Base-by-base conservation (phyloP, 768 basidiomycete genomes). In the Pulveroboletus sp. region DNA sequence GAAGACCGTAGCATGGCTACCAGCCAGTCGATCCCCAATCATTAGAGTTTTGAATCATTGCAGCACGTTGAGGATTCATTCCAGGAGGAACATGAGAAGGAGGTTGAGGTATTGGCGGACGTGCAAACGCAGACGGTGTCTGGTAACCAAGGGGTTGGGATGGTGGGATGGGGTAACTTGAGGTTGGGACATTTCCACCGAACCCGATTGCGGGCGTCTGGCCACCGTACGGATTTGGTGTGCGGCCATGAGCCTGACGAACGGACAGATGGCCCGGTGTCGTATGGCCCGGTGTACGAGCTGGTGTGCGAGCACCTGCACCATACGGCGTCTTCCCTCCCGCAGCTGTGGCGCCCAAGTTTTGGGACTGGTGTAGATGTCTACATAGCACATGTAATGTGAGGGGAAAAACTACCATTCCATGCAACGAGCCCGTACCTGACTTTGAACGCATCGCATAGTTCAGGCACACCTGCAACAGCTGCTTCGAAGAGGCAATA, bases 401-500 rank as follows among this genome's bases (percentile, higher is more conserved):
- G 57, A 13, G 20, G 13, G n/a, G 3, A 31, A 38, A 31, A 32
- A n/a, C 14, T 13, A 37, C 5, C 14, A 32, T 23, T 9, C 9
- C 1, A 36, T 19, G 6, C 23, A 20, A n/a, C 25, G 7, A 40
- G 17, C 59, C 17, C 75, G 58, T 59, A 84, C 84, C 85, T 70
- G 61, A 90, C 82, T 82, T 97, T 97, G 82, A 98, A 98, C 17
- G 94, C 94, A 65, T 97, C 94, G 55, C 95, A 97, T 5, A 98
- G 72, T 66, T 97, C 93, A 5, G 90, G 85, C 21, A 98, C 91
- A 32, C 91, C 93, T 7, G 90, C 84, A 21, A 92, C 90, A 39
- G 91, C 82, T 6, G 91, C 90, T 55, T 94, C 91, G 59, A 91
- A 92, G 16, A 97, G 78, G 62, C 87, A 87, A 63, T 94, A 97